Conservation (phyloP, 441 rosid species). For the Raphanus hybrid region DNA sequence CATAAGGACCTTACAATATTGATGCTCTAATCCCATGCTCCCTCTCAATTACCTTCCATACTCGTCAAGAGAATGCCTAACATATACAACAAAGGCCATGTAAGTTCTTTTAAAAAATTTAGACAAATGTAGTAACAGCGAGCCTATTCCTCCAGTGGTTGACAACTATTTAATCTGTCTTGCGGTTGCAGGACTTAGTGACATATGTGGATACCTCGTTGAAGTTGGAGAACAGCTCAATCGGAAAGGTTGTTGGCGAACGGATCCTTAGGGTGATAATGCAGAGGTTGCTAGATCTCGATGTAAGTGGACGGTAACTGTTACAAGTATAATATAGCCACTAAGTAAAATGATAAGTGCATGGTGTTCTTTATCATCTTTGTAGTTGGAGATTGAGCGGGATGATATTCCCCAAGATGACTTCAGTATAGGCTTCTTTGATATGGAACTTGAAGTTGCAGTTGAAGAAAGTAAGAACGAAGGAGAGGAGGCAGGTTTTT, state of each 20-base stretch:
- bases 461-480: constrained; percentile 49
- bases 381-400: constrained; percentile 77
- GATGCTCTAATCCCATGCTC: background rate
- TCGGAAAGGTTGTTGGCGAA: constrained; percentile 75
- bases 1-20: no score
- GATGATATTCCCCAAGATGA: constrained; percentile 74
- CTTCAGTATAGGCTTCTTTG: constrained; percentile 75
- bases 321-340: background rate
- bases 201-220: constrained; percentile 77
- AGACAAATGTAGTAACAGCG: background rate
- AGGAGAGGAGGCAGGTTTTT: constrained; percentile 55
- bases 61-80: constrained; percentile 1
- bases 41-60: background rate
- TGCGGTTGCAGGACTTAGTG: constrained; percentile 46
- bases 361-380: constrained; percentile 16
- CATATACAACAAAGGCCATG: background rate
- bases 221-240: constrained; percentile 69
- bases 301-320: constrained; percentile 54
- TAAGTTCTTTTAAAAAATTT: background rate
- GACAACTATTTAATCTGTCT: background rate
- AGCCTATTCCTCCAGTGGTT: background rate
- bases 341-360: background rate
- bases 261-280: constrained; percentile 67
- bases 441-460: constrained; percentile 69
- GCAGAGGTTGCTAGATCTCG: constrained; percentile 74